Evolutionary conservation across 2,329 filamentous ascomycete species (phyloP).

Genomic region (Drechmeria coniospora): DNA sequence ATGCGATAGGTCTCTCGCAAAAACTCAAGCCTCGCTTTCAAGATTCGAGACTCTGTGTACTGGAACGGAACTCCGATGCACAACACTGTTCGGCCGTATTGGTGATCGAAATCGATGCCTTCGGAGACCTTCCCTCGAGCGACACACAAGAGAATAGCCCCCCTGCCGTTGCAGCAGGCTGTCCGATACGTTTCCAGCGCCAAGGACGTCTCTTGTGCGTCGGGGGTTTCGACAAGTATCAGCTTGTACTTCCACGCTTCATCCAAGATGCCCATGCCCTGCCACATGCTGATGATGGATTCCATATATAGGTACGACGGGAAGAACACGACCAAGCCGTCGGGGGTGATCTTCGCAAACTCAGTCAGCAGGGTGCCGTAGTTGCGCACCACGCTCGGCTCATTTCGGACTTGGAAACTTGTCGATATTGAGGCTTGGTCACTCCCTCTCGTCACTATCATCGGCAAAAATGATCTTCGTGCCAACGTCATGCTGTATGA

Average conservation of each 20-base stretch:
- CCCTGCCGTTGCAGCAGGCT: conserved; percentile 91
- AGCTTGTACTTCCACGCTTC: conserved; percentile 99
- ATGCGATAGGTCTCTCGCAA: conserved; percentile 95
- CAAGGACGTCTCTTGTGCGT: conserved; percentile 90
- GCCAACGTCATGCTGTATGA: conserved; percentile 96
- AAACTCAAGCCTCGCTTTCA: conserved; percentile 91
- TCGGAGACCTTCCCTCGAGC: conserved; percentile 94
- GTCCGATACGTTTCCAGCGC: conserved; percentile 94
- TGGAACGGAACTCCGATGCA: conserved; percentile 97
- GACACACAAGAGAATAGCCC: conserved; percentile 85
- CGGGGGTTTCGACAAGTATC: conserved; percentile 92
- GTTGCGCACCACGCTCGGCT: conserved; percentile 91
- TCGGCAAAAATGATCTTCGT: conserved; percentile 84
- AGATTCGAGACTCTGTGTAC: conserved; percentile 92
- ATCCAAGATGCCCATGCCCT: conserved; percentile 94
- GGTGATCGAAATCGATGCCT: conserved; percentile 98
- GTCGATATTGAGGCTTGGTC: conserved; percentile 90
- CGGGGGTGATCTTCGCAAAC: conserved; percentile 89
- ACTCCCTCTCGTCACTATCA: conserved; percentile 91
- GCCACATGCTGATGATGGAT: conserved; percentile 97
- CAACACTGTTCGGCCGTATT: conserved; percentile 88
- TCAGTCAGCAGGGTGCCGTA: conserved; percentile 89
- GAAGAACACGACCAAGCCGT: conserved; percentile 98
- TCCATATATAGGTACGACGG: conserved; percentile 99
- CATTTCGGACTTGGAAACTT: conserved; percentile 87